phyloP scores from a whole-genome alignment of 2,329 filamentous ascomycete genomes.

The Nemania serpens region DNA sequence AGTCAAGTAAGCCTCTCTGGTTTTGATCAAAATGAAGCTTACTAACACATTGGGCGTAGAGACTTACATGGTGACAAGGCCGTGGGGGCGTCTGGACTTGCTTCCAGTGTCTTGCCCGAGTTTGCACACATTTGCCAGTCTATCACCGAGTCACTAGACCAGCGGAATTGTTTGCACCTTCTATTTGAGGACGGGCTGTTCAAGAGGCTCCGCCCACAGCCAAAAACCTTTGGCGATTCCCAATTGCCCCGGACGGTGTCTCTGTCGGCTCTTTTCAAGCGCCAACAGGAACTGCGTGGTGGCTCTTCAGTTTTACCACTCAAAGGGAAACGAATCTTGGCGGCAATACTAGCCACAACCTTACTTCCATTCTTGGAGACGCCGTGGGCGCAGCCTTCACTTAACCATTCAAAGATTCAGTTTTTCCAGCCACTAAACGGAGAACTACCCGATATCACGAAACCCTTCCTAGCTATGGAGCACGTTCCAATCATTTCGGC shows the following conservation, averaged over 20 bases:
- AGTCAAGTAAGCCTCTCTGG: slow-evolving; percentile 2
- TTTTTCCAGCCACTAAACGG: slow-evolving; percentile 11
- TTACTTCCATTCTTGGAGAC: slow-evolving; percentile 14
- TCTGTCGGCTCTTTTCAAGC: slow-evolving; percentile 4
- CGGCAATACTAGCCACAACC: neutral
- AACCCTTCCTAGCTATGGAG: slow-evolving; percentile 9
- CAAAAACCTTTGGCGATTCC: slow-evolving; percentile 7
- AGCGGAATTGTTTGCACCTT: slow-evolving; percentile 3
- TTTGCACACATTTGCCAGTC: slow-evolving; percentile 12
- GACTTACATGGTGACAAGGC: too few species aligned
- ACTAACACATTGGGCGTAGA: too few species aligned
- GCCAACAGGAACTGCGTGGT: slow-evolving; percentile 9
- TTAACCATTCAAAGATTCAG: slow-evolving; percentile 15
- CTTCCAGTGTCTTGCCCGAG: neutral
- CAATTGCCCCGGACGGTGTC: neutral
- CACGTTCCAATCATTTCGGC: slow-evolving; percentile 7
- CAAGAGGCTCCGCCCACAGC: slow-evolving; percentile 11
- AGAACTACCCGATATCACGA: slow-evolving; percentile 16
- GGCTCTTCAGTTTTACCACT: slow-evolving; percentile 5
- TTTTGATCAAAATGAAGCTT: neutral
- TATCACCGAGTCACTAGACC: slow-evolving; percentile 2
- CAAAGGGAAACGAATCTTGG: slow-evolving; percentile 9
- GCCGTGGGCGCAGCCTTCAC: slow-evolving; percentile 3
- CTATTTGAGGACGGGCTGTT: neutral
- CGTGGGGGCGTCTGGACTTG: neutral